Evolutionary conservation across 345 rosid species (phyloP).

Genomic region (Lepidium sativum): DNA sequence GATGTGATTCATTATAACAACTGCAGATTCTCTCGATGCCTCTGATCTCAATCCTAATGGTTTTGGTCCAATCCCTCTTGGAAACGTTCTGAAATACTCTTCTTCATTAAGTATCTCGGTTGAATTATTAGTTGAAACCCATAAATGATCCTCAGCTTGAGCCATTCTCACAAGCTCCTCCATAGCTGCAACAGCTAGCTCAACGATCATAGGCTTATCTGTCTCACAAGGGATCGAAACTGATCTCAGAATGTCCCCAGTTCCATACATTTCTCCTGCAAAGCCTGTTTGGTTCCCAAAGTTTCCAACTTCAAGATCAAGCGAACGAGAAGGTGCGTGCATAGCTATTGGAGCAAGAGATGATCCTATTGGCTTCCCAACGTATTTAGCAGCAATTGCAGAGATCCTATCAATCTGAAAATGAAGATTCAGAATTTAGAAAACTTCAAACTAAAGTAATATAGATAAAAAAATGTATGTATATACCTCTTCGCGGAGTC

Average conservation of each 20-base stretch:
- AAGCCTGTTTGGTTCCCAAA: conserved; percentile 56
- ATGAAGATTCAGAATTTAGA: not conserved
- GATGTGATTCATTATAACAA: conserved; percentile 80
- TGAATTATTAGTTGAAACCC: conserved; percentile 47
- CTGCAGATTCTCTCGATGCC: conserved; percentile 77
- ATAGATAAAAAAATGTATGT: not conserved
- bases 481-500: conserved; percentile 79
- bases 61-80: conserved; percentile 79
- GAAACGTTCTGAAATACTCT: conserved; percentile 75
- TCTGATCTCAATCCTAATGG: conserved; percentile 72
- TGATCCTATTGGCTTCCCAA: conserved; percentile 59
- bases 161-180: conserved; percentile 89
- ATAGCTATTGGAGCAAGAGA: conserved; percentile 42
- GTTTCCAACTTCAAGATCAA: conserved; percentile 47
- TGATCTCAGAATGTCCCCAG: conserved; percentile 47
- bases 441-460: not conserved
- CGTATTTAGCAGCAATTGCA: conserved; percentile 72
- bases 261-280: conserved; percentile 80
- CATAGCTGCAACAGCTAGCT: conserved; percentile 97
- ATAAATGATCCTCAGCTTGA: conserved; percentile 66
- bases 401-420: conserved; percentile 87
- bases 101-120: conserved; percentile 61
- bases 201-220: conserved; percentile 86
- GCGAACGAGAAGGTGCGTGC: conserved; percentile 49
- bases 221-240: conserved; percentile 53